A percentile compares a stretch with the other conserved stretches of the same genome.
Conservation (phyloP, 495 filamentous ascomycete genomes). For the Durotheca rogersii region DNA sequence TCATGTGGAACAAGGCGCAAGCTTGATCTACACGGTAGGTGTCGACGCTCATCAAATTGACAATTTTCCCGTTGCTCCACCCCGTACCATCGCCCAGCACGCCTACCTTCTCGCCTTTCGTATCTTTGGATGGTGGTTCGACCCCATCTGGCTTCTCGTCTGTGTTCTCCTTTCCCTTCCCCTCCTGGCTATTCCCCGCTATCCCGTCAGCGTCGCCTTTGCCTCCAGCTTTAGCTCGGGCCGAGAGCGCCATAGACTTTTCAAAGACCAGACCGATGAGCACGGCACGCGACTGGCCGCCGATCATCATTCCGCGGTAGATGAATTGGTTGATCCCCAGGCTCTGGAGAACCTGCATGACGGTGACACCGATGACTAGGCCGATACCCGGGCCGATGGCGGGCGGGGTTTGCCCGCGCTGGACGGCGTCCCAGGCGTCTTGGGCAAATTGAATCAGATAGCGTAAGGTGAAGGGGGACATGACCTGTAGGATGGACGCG, state of each 20-base stretch:
- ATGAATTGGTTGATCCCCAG: slow-evolving; percentile 78
- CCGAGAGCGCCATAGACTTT: slow-evolving; percentile 80
- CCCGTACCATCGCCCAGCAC: slow-evolving; percentile 68
- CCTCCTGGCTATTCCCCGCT: slow-evolving; percentile 27
- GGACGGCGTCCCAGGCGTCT: slow-evolving; percentile 66
- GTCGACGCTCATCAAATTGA: slow-evolving; percentile 91
- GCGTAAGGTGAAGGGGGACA: slow-evolving; percentile 71
- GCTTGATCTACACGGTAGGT: slow-evolving; percentile 87
- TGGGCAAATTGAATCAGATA: slow-evolving; percentile 79
- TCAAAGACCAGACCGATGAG: slow-evolving; percentile 75
- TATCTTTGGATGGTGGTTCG: slow-evolving; percentile 39
- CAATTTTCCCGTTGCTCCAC: slow-evolving; percentile 87
- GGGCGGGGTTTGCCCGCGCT: slow-evolving; percentile 54
- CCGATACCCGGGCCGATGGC: slow-evolving; percentile 68
- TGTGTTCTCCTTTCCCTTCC: slow-evolving; percentile 38
- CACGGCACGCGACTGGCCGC: slow-evolving; percentile 72
- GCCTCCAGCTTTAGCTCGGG: slow-evolving; percentile 70
- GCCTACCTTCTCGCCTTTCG: slow-evolving; percentile 45
- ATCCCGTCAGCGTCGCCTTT: slow-evolving; percentile 41
- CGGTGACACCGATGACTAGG: slow-evolving; percentile 70
- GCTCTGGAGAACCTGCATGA: slow-evolving; percentile 74
- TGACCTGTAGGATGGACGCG: slow-evolving; percentile 67
- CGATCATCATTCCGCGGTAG: slow-evolving; percentile 77
- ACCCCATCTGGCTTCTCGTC: slow-evolving; percentile 34
- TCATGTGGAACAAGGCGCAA: slow-evolving; percentile 81